Evolutionary conservation across 2,329 filamentous ascomycete species (phyloP).

Genomic region (Uncinocarpus reesii): DNA sequence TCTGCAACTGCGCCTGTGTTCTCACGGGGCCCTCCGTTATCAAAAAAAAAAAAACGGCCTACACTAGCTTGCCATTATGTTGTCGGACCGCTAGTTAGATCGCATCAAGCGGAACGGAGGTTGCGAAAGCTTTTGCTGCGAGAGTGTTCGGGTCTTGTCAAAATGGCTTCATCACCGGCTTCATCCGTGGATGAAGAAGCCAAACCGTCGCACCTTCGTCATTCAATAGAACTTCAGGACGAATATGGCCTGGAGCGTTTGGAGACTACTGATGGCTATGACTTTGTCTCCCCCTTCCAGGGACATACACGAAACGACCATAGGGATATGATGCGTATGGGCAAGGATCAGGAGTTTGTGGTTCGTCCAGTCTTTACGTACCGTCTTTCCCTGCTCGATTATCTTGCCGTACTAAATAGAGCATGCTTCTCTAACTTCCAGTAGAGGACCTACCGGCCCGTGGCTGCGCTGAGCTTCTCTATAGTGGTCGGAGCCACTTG

Average conservation of each 20-base stretch:
- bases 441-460: slow-evolving; percentile 26
- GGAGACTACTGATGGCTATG: slow-evolving; percentile 5
- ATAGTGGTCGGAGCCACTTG: slow-evolving; percentile 30
- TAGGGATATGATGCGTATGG: slow-evolving; percentile 28
- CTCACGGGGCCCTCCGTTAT: not conserved
- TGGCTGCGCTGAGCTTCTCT: slow-evolving; percentile 29
- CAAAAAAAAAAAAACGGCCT: too few relatives aligned
- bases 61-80: too few relatives aligned
- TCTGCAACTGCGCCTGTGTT: too few relatives aligned
- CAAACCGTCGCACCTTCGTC: slow-evolving; percentile 4
- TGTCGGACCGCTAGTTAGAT: not conserved
- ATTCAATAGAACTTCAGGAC: not conserved
- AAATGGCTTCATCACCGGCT: not conserved
- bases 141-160: not conserved
- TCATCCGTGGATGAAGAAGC: not conserved
- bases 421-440: not conserved
- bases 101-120: not conserved
- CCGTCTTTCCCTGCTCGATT: not conserved
- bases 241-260: slow-evolving; percentile 9
- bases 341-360: slow-evolving; percentile 27
- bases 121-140: not conserved
- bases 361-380: slow-evolving; percentile 16
- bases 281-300: slow-evolving; percentile 7
- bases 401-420: not conserved
- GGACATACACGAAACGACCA: slow-evolving; percentile 20